A percentile compares a stretch with the other conserved stretches of the same genome.
These are phyloP conservation scores for Perkinsus marinus DNA, from an alignment of 169 alveolate genomes.

Conservation along the genomic window DNA sequence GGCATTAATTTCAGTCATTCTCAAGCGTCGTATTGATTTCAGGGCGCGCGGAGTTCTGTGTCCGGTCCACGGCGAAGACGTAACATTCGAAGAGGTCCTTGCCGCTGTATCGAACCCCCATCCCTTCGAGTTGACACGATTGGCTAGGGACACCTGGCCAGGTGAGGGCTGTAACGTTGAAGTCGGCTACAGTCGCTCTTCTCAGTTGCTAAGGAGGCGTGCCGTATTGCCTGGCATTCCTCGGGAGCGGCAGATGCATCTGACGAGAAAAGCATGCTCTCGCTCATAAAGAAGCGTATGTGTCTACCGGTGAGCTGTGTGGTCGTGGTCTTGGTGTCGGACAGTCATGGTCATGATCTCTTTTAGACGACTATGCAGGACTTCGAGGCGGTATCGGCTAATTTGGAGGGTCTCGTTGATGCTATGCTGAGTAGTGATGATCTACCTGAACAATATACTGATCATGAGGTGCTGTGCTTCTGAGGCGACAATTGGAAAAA, in stretches of 20 bases:
- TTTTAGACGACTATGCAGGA: neutral
- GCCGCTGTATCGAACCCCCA: neutral
- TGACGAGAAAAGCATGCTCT: neutral
- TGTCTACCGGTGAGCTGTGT: neutral
- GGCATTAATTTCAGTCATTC: too few relatives aligned
- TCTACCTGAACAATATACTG: neutral
- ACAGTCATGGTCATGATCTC: neutral
- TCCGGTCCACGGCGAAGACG: neutral
- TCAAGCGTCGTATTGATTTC: neutral
- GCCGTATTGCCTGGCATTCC: neutral
- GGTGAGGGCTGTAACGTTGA: neutral
- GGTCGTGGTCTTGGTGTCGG: neutral
- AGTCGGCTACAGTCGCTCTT: neutral
- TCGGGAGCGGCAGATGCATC: neutral
- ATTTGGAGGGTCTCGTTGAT: neutral
- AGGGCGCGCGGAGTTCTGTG: neutral
- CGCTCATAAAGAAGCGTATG: neutral
- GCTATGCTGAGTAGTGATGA: neutral
- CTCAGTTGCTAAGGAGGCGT: neutral
- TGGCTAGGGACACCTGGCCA: neutral
- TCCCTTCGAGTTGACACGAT: neutral
- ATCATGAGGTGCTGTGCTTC: neutral
- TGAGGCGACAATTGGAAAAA: neutral
- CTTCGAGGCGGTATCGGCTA: neutral
- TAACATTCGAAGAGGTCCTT: neutral